A percentile compares a stretch with the other conserved stretches of the same genome.
Conservation (phyloP, 805 yeast genomes). For the Komagataella pseudopastoris region DNA sequence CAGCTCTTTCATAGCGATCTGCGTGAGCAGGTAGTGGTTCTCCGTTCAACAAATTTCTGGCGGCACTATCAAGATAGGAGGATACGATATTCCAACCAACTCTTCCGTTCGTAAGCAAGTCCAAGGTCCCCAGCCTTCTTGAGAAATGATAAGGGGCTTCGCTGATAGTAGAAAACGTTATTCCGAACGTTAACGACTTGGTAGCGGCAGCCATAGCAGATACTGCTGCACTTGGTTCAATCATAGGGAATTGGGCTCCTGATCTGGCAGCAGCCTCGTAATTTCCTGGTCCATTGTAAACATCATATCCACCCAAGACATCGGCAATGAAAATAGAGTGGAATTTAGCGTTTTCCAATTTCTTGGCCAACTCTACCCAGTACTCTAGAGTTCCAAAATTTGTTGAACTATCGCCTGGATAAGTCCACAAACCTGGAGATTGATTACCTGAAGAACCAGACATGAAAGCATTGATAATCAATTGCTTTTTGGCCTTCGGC, state of each 20-base stretch:
- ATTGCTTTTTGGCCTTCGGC: conserved; percentile 2
- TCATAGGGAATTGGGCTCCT: conserved; percentile 5
- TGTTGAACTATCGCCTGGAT: conserved; percentile 8
- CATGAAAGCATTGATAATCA: conserved; percentile 6
- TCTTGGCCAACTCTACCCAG: conserved; percentile 7
- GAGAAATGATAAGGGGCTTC: conserved; percentile 17
- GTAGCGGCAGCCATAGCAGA: conserved; percentile 20
- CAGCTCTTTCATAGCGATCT: conserved; percentile 15
- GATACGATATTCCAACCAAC: conserved; percentile 20
- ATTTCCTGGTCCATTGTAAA: conserved; percentile 4
- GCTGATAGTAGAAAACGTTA: conserved; percentile 18
- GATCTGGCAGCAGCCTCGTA: conserved; percentile 3
- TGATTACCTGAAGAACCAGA: conserved; percentile 5
- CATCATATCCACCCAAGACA: conserved; percentile 6
- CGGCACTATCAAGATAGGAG: conserved; percentile 15
- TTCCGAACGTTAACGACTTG: conserved; percentile 16
- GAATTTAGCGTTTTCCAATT: conserved; percentile 5
- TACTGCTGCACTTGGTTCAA: conserved; percentile 16
- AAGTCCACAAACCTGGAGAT: conserved; percentile 11
- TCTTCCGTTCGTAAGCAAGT: conserved; percentile 17
- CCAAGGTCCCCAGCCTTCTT: conserved; percentile 17
- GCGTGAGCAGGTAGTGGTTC: conserved; percentile 15
- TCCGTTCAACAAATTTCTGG: conserved; percentile 15
- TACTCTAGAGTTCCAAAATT: conserved; percentile 7
- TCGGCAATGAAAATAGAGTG: conserved; percentile 5